These are phyloP conservation scores for Salvia splendens DNA, from an alignment of 257 asterid species.

Conservation along the genomic window DNA sequence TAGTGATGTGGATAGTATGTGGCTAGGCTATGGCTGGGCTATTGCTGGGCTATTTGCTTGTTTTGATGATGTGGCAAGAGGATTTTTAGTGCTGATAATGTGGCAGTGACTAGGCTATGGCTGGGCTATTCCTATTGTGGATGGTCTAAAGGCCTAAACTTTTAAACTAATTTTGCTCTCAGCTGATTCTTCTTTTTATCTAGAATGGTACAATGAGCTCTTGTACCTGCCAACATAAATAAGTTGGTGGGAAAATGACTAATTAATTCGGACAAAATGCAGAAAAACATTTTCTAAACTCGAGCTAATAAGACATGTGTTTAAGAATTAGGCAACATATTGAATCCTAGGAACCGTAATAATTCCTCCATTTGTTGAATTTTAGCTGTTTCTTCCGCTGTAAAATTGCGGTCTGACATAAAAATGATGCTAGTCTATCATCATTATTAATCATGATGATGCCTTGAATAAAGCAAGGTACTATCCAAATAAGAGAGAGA, in stretches of 20 bases:
- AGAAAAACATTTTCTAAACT: too few species aligned
- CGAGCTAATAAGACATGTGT: too few species aligned
- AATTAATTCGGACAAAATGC: background rate
- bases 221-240: background rate
- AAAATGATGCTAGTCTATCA: conserved; percentile 26
- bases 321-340: too few species aligned
- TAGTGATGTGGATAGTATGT: too few species aligned
- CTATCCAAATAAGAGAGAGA: conserved; percentile 36
- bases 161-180: background rate
- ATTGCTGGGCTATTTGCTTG: too few species aligned
- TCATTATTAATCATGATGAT: conserved; percentile 44
- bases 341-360: background rate
- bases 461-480: conserved; percentile 34
- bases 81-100: too few species aligned
- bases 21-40: too few species aligned
- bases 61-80: too few species aligned
- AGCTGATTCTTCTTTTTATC: background rate
- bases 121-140: too few species aligned
- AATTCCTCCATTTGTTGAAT: background rate
- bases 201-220: background rate
- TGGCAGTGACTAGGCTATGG: too few species aligned
- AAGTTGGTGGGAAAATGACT: background rate
- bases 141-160: background rate
- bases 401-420: conserved; percentile 7
- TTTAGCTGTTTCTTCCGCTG: background rate